Evolutionary conservation across 176 grass and related monocot genomes (phyloP), one percentile per base, ranked within the genome.

Genomic region (Oryza officinalis): DNA sequence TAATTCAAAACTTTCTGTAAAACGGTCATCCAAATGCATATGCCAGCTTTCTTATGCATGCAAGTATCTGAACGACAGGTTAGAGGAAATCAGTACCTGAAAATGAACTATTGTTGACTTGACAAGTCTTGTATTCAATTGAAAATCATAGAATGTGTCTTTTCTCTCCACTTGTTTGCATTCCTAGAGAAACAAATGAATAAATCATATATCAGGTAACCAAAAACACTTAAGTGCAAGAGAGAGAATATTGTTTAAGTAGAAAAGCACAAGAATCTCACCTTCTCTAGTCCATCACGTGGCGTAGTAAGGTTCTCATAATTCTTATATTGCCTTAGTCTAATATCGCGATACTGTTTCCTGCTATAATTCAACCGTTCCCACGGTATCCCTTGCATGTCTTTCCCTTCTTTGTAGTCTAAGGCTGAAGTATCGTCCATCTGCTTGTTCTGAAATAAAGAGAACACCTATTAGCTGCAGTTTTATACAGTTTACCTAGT

Each of bases 101-200:
- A 98, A 98, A 88, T 98, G 96, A n/a, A 88, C 91, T 83, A 95
- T 95, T 4, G 91, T 98, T 38, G 87, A 76, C 78, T 92, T 95
- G 80, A 86, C 96, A 78, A 80, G 31, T 85, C 93, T 87, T 27
- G 93, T 92, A 70, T 90, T 95, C 44, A 86, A 92, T n/a, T 98
- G 91, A 73, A 95, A 98, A 85, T 92, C 93, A 78, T 87, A 98
- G 80, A 95, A 95, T 6, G 35, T 85, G 15, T 88, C 86, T 81
- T 61, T 70, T 71, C 31, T 86, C 66, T 91, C 60, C 35, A 88
- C 68, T 83, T 81, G 33, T 65, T 87, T 88, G 70, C 72, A 87
- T 46, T 90, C 89, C 91, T 98, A 63, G 17, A 76, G 27, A 77
- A 44, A 5, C 63, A 84, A 72, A 78, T 3, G 2, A 64, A 67